Percentiles rank a stretch among this genome's conserved stretches.
Evolutionary conservation across 345 rosid genomes (phyloP).

Genomic region (Euphorbia tirucalli): DNA sequence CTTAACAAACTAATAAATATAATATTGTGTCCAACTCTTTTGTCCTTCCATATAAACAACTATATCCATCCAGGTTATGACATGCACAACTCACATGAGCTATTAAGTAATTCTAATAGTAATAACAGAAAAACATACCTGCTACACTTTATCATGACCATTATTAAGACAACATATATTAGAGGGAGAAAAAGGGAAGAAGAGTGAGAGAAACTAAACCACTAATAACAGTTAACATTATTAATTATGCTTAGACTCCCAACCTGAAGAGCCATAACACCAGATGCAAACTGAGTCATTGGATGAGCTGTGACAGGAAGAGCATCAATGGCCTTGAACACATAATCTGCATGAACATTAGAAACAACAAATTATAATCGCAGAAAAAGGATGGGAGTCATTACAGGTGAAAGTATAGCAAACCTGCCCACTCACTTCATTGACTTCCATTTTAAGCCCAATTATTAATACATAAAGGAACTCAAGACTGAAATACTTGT

Average conservation of each 20-base stretch:
- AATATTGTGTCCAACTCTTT: neutral
- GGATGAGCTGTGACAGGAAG: conserved; percentile 91
- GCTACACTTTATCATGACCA: neutral
- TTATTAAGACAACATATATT: neutral
- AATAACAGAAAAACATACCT: conserved; percentile 1
- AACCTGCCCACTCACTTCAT: conserved; percentile 1
- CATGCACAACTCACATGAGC: neutral
- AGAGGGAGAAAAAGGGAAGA: neutral
- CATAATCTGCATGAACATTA: conserved; percentile 59
- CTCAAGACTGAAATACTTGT: neutral
- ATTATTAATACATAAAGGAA: neutral
- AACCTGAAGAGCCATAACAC: conserved; percentile 99
- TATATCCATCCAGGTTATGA: neutral
- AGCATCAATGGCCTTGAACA: conserved; percentile 85
- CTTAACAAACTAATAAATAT: neutral
- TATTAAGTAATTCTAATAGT: neutral
- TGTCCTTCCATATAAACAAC: neutral
- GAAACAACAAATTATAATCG: conserved; percentile 9
- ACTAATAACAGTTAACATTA: neutral
- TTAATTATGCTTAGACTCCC: conserved; percentile 6
- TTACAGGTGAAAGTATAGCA: conserved; percentile 1
- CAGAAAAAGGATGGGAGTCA: neutral
- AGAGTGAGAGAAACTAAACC: neutral
- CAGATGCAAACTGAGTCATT: conserved; percentile 95
- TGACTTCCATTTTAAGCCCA: neutral